phyloP scores from a whole-genome alignment of 345 rosid genomes.

The sweet orange (Citrus sinensis) region DVS_A1.0 CM039165.1:20994501-20995000 shows the following conservation, averaged over 20 bases:
- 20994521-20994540: background rate
- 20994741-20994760: constrained; percentile 2
- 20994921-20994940: constrained; percentile 58
- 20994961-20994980: constrained; percentile 41
- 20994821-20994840: background rate
- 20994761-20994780: constrained; percentile 41
- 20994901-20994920: constrained; percentile 57
- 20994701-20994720: constrained; percentile 8
- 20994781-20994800: background rate
- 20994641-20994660: no score
- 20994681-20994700: constrained; percentile 7
- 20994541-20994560: background rate
- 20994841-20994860: background rate
- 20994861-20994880: background rate
- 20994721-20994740: background rate
- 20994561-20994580: background rate
- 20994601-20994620: background rate
- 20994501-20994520: background rate
- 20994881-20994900: constrained; percentile 19
- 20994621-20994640: background rate
- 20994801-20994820: no score
- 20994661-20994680: constrained; percentile 15
- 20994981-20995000: background rate
- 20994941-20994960: constrained; percentile 62
- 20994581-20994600: background rate